Evolutionary conservation across 306 rosid genomes (phyloP), one percentile per base, ranked within the genome.

Genomic region (Styphnolobium japonicum): DNA sequence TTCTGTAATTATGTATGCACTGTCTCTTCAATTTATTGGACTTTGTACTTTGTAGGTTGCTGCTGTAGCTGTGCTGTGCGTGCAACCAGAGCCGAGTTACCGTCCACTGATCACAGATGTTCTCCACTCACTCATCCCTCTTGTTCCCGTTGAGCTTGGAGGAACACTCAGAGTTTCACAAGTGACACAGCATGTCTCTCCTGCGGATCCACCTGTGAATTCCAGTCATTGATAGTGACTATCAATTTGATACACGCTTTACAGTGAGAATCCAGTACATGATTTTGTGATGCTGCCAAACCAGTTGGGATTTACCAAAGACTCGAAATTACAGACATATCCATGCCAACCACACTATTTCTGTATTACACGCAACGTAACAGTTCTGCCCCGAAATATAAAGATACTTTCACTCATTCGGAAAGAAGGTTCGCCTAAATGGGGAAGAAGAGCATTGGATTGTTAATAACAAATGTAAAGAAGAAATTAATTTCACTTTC

Each of bases 41-140:
- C 33, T 31, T 52, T 67, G 79, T 23, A 7, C 9, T 61, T 39
- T 56, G 75, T 76, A 95, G 97, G 98, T 91, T 69, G 98, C 99
- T 69, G 99, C 98, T 25, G 98, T 95, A 1, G 98, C 98, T 5
- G 97, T 95, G 89, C 60, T 95, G 16, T 95, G 98, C 45, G 98
- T 95, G 76, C 98, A 95, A 80, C 96, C 98, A 4, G 98, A 95
- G 58, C 97, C 97, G 0, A 88, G 97, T 82, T 95, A 95, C 71
- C 92, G 98, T 0, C 99, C 98, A 0, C 75, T 95, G 58, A 95
- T 95, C 57, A 90, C 92, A 3, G 98, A 95, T 74, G 98, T 95
- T 65, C 81, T 95, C 48, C 99, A 95, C 72, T 93, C 99, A 1
- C 99, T 95, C 15, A 48, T 90, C 58, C 99, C 99, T 74, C 94